These are phyloP conservation scores for Paramecium pentaurelia DNA, from an alignment of 73 alveolate species.

Conservation along the genomic window DNA sequence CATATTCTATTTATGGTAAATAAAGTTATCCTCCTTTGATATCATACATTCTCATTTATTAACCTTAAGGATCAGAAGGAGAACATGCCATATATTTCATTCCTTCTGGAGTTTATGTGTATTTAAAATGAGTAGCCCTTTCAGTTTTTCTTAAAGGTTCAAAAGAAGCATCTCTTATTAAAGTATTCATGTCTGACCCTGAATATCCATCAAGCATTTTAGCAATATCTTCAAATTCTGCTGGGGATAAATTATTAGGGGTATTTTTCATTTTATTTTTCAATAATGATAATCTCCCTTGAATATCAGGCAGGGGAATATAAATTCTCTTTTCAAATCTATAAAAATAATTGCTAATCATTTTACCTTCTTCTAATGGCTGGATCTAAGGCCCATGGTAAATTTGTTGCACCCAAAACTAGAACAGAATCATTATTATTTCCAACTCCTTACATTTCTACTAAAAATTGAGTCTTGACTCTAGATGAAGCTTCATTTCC, in stretches of 20 bases:
- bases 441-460: constrained; percentile 98
- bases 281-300: constrained; percentile 81
- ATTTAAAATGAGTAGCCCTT: constrained; percentile 81
- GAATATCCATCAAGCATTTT: constrained; percentile 85
- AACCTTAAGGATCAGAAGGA: constrained; percentile 49
- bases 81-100: constrained; percentile 40
- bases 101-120: not conserved
- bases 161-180: constrained; percentile 88
- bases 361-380: constrained; percentile 89
- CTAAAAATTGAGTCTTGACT: constrained; percentile 95
- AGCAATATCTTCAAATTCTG: constrained; percentile 79
- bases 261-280: constrained; percentile 80
- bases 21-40: not conserved
- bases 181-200: constrained; percentile 83
- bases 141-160: constrained; percentile 84
- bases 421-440: constrained; percentile 88
- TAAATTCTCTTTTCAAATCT: constrained; percentile 97
- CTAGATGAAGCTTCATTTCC: constrained; percentile 97
- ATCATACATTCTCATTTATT: constrained; percentile 2
- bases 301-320: constrained; percentile 93
- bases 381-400: constrained; percentile 98
- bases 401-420: constrained; percentile 98
- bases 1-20: not conserved
- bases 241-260: constrained; percentile 84
- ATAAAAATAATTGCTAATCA: not conserved